These are phyloP conservation scores for Anaeramoeba flamelloides DNA, from an alignment of 78 protist species.

Conservation along the genomic window DNA sequence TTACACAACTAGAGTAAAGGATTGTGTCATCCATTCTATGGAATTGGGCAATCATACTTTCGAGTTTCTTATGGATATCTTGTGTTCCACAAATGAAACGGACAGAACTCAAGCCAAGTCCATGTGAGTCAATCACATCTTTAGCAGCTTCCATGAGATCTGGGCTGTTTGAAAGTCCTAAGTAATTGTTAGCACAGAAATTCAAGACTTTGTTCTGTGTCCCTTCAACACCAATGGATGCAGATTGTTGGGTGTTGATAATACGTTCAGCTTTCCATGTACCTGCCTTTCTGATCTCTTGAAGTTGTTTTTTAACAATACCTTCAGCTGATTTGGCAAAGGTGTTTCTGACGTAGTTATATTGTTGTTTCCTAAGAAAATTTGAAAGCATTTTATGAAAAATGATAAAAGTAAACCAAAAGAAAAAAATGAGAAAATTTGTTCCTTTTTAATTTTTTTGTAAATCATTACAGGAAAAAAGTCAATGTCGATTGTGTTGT, in stretches of 20 bases:
- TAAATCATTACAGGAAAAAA: no score
- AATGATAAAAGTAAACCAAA: no score
- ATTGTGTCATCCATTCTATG: neutral
- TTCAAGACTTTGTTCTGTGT: constrained; percentile 15
- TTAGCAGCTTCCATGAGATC: constrained; percentile 17
- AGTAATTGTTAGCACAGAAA: constrained; percentile 54
- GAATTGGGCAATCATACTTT: neutral
- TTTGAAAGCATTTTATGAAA: no score
- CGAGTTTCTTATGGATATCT: neutral
- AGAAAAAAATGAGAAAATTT: no score
- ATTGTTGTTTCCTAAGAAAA: no score
- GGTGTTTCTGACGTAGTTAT: no score
- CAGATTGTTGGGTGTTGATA: constrained; percentile 32
- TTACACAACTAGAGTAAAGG: no score
- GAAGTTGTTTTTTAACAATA: no score
- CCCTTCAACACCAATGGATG: neutral
- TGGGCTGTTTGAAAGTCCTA: constrained; percentile 33
- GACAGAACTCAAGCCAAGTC: constrained; percentile 37
- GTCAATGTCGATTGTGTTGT: no score
- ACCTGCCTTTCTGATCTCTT: constrained; percentile 41
- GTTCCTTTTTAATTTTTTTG: no score
- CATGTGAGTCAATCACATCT: constrained; percentile 15
- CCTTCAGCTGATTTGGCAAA: no score
- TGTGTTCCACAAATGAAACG: constrained; percentile 51
- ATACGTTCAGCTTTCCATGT: constrained; percentile 46